Base-by-base conservation (phyloP, 1,139 yeast genomes). In the Protomyces pachydermus region DNA sequence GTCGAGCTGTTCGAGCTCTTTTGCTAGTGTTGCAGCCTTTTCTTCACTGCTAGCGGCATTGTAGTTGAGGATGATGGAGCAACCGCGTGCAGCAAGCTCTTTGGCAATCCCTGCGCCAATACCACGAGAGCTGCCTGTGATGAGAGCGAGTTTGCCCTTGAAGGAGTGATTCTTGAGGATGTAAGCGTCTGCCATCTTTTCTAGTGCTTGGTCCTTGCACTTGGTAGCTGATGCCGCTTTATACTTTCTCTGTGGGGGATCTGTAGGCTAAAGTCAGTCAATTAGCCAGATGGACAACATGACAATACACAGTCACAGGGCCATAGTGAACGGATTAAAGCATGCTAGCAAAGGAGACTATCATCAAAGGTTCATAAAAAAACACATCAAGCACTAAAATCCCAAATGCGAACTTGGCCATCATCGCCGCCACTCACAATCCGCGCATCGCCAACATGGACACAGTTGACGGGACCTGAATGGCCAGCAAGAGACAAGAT, bases 401-500 rank as follows among this genome's bases (percentile, higher is more conserved):
- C 54, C 58, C 58, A 64, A 6, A 64, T 39, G n/a, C 60, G 53
- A 6, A 60, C 53, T 34, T 64, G 60, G 3, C 66, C 66, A 55
- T 64, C 66, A 18, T 64, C 66, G 6, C 56, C 51, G 5, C 66
- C 66, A 48, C 64, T 58, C n/a, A 64, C 51, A 18, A 64, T 61
- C 34, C 54, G 56, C 37, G 58, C 45, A 52, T 60, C 66, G 1
- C 66, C 64, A 9, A 90, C 95, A 0, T 96, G 91, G 70, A 91
- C 80, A 54, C 91, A 82, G 70, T 89, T 88, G 42, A 95, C 83
- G 0, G 97, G 87, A 20, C 93, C 95, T 1, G 93, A 85, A 72
- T 93, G 98, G 0, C 97, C 98, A 75, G 89, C 84, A 74, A 95
- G 91, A n/a, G 93, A 85, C 68, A 98, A 82, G 20, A 91, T 97